A percentile compares a stretch with the other conserved stretches of the same genome.
Conservation (phyloP, 1,284 basidiomycete genomes). For the Ceratobasidium sp. region DNA sequence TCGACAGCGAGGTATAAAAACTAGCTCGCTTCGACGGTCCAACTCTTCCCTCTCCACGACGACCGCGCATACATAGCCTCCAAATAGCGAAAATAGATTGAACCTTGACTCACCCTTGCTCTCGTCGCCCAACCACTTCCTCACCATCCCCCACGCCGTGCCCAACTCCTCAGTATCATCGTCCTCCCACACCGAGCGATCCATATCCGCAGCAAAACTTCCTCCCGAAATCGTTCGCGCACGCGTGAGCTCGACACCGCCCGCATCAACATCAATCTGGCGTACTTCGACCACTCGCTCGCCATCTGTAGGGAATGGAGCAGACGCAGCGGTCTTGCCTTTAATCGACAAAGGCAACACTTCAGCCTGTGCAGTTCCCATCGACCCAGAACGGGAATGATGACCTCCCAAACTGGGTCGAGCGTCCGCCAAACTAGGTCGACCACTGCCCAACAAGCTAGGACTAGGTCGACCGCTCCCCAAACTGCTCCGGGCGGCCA, state of each 20-base stretch:
- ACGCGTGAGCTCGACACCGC: not conserved
- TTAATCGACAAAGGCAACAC: slow-evolving; percentile 14
- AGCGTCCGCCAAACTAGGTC: not conserved
- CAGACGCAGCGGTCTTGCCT: not conserved
- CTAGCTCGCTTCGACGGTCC: not conserved
- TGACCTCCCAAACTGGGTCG: slow-evolving; percentile 1
- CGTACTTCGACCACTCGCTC: slow-evolving; percentile 17
- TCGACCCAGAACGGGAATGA: no score
- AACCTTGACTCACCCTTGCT: slow-evolving; percentile 20
- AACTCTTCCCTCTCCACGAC: not conserved
- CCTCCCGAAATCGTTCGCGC: slow-evolving; percentile 23
- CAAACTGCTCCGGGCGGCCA: not conserved
- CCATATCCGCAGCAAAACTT: slow-evolving; percentile 17
- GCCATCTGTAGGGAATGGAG: not conserved
- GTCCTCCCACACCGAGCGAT: slow-evolving; percentile 38
- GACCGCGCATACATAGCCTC: not conserved
- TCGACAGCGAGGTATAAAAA: not conserved
- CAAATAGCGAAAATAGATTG: no score
- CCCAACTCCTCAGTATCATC: slow-evolving; percentile 26
- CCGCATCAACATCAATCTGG: not conserved
- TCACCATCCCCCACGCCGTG: slow-evolving; percentile 22
- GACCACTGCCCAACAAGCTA: not conserved
- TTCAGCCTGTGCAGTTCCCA: not conserved
- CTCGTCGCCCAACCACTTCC: slow-evolving; percentile 34
- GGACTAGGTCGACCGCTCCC: not conserved